Evolutionary conservation across 2,329 filamentous ascomycete genomes (phyloP), one percentile per base, ranked within the genome.

Genomic region (Fusarium transvaalense): DNA sequence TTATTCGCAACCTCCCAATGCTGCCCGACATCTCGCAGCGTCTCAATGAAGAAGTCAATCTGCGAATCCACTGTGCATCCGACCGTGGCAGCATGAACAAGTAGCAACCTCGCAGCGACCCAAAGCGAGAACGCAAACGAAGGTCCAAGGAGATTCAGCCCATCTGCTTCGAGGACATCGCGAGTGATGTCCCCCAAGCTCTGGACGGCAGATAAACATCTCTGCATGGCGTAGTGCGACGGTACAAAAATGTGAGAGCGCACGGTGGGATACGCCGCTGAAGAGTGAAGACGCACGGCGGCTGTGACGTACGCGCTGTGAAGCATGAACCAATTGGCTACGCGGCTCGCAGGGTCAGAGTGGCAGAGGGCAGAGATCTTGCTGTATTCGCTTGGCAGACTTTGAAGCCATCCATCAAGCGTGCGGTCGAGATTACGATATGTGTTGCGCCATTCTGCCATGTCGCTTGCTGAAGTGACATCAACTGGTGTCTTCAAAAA

Each of bases 291-390:
- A 1, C 81, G 78, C 5, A 83, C 80, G 8, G 81, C 81, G 4
- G 80, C 76, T 0, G 80, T 81, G 14, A 83, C 80, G 45, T 82
- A 83, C 10, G 81, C 81, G 65, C 81, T 82, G 27, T 83, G 81
- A 10, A 83, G 72, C 79, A 82, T 81, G 60, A 82, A 82, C 81
- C 80, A 82, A 64, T 82, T 82, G n/a, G 81, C 81, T 3, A 82
- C 81, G 2, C 81, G 78, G 52, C 80, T 82, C 3, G 80, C 81
- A 5, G 81, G 81, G 19, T 82, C 81, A 7, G 81, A 82, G 68
- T 83, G 81, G 38, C 81, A 83, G 13, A 83, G 72, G 3, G 81
- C 79, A 10, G 80, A 82, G 25, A 83, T 82, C n/a, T 79, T 79
- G 74, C 79, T 78, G 58, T 83, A 83, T 53, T 83, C 81, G 64